phyloP scores from a whole-genome alignment of 352 stramenopile species.

The Phytopythium oedochilum region DNA sequence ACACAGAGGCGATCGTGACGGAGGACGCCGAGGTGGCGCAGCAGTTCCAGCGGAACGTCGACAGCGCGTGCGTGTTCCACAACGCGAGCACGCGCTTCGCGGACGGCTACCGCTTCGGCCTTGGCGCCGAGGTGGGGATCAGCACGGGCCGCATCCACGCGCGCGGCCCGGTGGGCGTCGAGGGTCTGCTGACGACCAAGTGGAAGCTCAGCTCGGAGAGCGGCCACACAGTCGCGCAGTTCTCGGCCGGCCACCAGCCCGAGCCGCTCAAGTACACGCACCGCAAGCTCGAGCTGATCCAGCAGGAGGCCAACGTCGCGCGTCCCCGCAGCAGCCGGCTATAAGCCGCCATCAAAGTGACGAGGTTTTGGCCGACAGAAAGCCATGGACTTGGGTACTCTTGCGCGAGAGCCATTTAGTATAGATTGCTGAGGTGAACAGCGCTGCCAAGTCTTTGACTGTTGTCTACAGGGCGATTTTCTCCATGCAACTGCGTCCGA shows the following conservation, averaged over 20 bases:
- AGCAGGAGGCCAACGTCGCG: slow-evolving; percentile 51
- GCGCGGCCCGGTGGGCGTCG: slow-evolving; percentile 94
- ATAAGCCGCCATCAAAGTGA: slow-evolving; percentile 17
- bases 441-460: background rate
- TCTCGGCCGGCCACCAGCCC: slow-evolving; percentile 27
- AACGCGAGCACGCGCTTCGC: slow-evolving; percentile 96
- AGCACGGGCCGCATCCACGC: slow-evolving; percentile 97
- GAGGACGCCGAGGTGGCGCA: slow-evolving; percentile 79
- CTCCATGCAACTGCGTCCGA: no score
- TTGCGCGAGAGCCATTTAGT: background rate
- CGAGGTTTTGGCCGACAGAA: background rate
- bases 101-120: slow-evolving; percentile 96
- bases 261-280: slow-evolving; percentile 71
- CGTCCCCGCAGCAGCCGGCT: slow-evolving; percentile 66
- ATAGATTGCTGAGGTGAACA: background rate
- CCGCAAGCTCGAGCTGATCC: slow-evolving; percentile 69
- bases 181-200: slow-evolving; percentile 97
- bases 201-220: slow-evolving; percentile 92
- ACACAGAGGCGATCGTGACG: slow-evolving; percentile 97
- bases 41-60: slow-evolving; percentile 80
- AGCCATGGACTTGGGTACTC: background rate
- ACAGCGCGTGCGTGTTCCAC: slow-evolving; percentile 98
- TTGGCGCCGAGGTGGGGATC: slow-evolving; percentile 98
- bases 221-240: slow-evolving; percentile 80
- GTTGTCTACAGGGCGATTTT: no score